Percentiles rank a stretch among this genome's conserved stretches.
phyloP scores from a whole-genome alignment of 169 alveolate species.

The Blepharisma undulans region DNA sequence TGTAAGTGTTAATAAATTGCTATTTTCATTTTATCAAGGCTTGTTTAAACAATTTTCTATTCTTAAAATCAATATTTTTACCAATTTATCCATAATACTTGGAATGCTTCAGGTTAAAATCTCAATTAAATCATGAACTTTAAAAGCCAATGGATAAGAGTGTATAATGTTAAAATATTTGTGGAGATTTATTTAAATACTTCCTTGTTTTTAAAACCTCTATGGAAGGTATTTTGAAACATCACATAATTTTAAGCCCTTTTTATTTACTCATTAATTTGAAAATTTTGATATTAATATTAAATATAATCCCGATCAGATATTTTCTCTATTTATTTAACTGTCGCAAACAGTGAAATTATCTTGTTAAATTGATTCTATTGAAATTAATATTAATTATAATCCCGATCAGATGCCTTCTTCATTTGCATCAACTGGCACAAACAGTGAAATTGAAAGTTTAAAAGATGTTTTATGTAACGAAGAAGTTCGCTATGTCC shows the following conservation, averaged over 20 bases:
- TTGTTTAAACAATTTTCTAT: no score
- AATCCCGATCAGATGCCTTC: background rate
- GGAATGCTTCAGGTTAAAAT: no score
- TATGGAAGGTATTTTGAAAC: no score
- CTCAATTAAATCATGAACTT: no score
- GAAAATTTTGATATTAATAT: background rate
- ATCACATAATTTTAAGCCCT: no score
- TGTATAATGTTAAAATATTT: no score
- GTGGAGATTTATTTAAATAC: no score
- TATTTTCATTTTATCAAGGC: background rate
- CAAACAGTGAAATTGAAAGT: constrained; percentile 51
- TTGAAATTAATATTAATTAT: background rate
- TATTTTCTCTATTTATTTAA: background rate
- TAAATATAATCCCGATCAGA: background rate
- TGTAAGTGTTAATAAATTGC: background rate
- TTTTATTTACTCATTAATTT: background rate
- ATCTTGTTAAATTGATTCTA: background rate
- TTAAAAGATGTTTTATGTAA: constrained; percentile 9
- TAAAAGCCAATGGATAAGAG: no score
- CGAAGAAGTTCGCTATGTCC: constrained; percentile 43
- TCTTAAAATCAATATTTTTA: no score
- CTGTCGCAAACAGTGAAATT: background rate
- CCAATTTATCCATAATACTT: background rate
- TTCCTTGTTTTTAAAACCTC: no score
- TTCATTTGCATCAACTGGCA: constrained; percentile 48